Evolutionary conservation across 1,284 basidiomycete species (phyloP).

Genomic region (Sporisorium scitamineum): DNA sequence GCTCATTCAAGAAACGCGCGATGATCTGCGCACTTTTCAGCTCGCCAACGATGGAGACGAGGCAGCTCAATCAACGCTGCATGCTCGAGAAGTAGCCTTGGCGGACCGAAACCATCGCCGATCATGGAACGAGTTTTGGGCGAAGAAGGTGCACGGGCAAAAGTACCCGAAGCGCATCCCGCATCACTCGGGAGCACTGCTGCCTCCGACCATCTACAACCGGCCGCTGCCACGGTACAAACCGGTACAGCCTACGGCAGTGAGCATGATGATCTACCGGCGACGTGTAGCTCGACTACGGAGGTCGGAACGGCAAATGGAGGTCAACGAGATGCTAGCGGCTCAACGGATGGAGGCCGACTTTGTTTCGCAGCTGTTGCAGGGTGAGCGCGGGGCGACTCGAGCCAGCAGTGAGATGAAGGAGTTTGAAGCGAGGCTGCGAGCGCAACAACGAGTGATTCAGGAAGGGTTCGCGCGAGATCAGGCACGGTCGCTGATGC

Average conservation of each 20-base stretch:
- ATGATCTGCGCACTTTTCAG: slow-evolving; percentile 14
- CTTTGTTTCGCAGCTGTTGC: slow-evolving; percentile 2
- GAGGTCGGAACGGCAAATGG: slow-evolving; percentile 41
- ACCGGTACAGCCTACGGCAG: slow-evolving; percentile 57
- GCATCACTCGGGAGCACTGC: slow-evolving; percentile 60
- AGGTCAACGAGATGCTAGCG: slow-evolving; percentile 42
- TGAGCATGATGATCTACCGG: slow-evolving; percentile 66
- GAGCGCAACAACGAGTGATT: slow-evolving; percentile 11
- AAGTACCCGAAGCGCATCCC: slow-evolving; percentile 46
- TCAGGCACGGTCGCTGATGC: slow-evolving; percentile 41
- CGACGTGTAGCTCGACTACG: slow-evolving; percentile 48
- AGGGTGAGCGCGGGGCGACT: background rate
- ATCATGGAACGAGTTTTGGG: slow-evolving; percentile 28
- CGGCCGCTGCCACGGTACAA: slow-evolving; percentile 65
- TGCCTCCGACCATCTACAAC: slow-evolving; percentile 62
- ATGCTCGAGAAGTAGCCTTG: slow-evolving; percentile 13
- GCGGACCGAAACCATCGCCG: slow-evolving; percentile 20
- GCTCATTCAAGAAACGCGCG: slow-evolving; percentile 15
- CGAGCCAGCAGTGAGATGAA: background rate
- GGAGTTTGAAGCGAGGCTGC: slow-evolving; percentile 16
- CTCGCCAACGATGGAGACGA: slow-evolving; percentile 17
- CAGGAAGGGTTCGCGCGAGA: slow-evolving; percentile 49
- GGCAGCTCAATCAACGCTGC: slow-evolving; percentile 7
- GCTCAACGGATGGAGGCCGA: slow-evolving; percentile 17
- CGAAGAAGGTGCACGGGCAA: slow-evolving; percentile 27